Evolutionary conservation across 2,329 filamentous ascomycete genomes (phyloP).

Genomic region (Venturia carpophila): DNA sequence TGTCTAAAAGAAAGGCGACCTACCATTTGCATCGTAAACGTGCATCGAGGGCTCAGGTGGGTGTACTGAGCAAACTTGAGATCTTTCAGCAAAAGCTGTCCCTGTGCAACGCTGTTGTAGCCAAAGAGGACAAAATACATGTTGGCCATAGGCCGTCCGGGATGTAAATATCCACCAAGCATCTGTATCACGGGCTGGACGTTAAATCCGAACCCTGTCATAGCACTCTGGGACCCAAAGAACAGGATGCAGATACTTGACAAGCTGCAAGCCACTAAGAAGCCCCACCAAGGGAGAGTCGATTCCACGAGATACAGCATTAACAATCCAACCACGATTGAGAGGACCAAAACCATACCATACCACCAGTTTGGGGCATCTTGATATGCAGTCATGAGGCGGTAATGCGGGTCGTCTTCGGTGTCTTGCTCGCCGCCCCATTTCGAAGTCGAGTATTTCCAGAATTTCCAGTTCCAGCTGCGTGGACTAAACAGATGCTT

Average conservation of each 20-base stretch:
- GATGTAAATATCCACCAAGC: constrained; percentile 21
- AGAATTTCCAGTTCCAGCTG: constrained; percentile 24
- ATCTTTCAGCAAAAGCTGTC: constrained; percentile 21
- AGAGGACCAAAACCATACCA: constrained; percentile 22
- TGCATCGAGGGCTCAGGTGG: constrained; percentile 35
- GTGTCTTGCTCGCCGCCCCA: constrained; percentile 21
- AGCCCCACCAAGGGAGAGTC: constrained; percentile 30
- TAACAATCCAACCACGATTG: constrained; percentile 24
- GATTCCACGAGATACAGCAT: constrained; percentile 25
- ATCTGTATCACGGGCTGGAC: constrained; percentile 23
- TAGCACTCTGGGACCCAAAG: constrained; percentile 24
- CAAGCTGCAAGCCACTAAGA: constrained; percentile 24
- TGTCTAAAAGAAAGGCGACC: not conserved
- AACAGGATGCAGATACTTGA: constrained; percentile 24
- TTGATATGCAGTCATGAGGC: constrained; percentile 28
- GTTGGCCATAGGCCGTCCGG: constrained; percentile 33
- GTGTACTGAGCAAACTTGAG: constrained; percentile 36
- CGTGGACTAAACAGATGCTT: constrained; percentile 20
- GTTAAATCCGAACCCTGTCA: constrained; percentile 23
- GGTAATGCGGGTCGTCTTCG: constrained; percentile 28
- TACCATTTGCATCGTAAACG: constrained; percentile 37
- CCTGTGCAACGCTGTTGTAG: constrained; percentile 31
- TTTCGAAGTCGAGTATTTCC: constrained; percentile 21
- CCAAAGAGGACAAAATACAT: constrained; percentile 38
- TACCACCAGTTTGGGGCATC: constrained; percentile 30